Evolutionary conservation across 176 grass and related monocot genomes (phyloP), one percentile per base, ranked within the genome.

Genomic region (Oryza nivara): DNA sequence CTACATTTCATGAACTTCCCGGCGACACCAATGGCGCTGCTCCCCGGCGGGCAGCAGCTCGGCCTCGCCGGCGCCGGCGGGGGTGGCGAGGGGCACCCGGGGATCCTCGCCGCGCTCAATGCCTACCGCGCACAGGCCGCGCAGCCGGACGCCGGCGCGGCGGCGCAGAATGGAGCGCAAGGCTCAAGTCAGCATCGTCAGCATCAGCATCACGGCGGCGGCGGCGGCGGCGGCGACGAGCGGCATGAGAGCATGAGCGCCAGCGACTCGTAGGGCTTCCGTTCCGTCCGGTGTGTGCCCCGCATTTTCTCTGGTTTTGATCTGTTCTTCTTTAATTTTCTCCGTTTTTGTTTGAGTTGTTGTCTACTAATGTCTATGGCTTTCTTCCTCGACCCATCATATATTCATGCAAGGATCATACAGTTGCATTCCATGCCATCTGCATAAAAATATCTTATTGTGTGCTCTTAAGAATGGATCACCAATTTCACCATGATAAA

Each of bases 241-340:
- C 92, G 82, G 40, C 90, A 94, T 28, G 91, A 91, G 82, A 94
- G 83, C 85, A 88, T 92, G 86, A 96, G 86, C 86, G 86, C 60
- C 52, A 96, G 90, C 81, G 90, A 96, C 58, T 96, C 86, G 68
- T 99, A 96, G 91, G 87, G 61, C 73, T 67, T 69, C 5, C 54
- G 89, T 73, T 69, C 68, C 13, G 79, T 1, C 72, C 40, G 49
- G 68, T 73, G 65, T 73, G 65, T 74, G 41, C 41, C 81, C 41
- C 81, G 10, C 15, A 4, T 8, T 64, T 44, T 44, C 68, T 58
- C 9, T 78, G 5, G 54, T 78, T 86, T 85, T 38, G 72, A 64
- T 80, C 78, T 87, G 49, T 76, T 88, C 38, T 76, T 88, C 38
- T 83, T 85, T 32, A 32, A 41, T 82, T 82, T 32, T 65, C 48